These are phyloP conservation scores for Lentinula boryana DNA, from an alignment of 768 basidiomycete species.

Conservation along the genomic window DNA sequence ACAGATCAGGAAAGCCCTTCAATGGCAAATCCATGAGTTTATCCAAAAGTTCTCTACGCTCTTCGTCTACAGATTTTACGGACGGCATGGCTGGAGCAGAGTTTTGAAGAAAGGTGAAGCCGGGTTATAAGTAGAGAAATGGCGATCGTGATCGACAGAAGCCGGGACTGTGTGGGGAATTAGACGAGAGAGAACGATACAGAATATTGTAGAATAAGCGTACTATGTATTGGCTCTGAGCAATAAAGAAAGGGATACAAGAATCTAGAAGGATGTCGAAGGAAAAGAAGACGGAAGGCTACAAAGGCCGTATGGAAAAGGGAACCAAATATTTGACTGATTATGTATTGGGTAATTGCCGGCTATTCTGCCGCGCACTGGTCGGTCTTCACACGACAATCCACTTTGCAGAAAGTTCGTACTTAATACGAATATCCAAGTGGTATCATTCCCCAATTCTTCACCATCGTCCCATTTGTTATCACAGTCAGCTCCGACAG, in stretches of 20 bases:
- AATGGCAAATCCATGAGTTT: slow-evolving; percentile 13
- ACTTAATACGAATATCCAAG: not conserved
- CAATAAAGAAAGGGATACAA: not conserved
- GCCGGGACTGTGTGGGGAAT: not conserved
- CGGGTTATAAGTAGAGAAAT: not conserved
- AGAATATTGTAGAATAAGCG: not conserved
- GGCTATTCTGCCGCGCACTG: not conserved
- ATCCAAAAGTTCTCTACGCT: slow-evolving; percentile 13
- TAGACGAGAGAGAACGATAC: no score
- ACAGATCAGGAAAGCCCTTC: slow-evolving; percentile 17
- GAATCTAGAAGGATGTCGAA: slow-evolving; percentile 6
- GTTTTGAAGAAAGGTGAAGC: no score
- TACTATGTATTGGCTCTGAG: not conserved
- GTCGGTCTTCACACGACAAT: slow-evolving; percentile 1
- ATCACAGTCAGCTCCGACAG: not conserved
- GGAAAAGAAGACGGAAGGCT: not conserved
- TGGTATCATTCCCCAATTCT: not conserved
- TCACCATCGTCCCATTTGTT: not conserved
- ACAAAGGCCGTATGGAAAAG: slow-evolving; percentile 3
- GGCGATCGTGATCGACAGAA: slow-evolving; percentile 2
- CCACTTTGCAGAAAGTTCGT: not conserved
- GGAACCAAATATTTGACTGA: slow-evolving; percentile 22
- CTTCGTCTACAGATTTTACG: not conserved
- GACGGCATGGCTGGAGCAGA: not conserved
- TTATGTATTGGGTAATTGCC: slow-evolving; percentile 7